Conservation (phyloP, 2,329 filamentous ascomycete species). For the Grosmannia penicillata region DNA sequence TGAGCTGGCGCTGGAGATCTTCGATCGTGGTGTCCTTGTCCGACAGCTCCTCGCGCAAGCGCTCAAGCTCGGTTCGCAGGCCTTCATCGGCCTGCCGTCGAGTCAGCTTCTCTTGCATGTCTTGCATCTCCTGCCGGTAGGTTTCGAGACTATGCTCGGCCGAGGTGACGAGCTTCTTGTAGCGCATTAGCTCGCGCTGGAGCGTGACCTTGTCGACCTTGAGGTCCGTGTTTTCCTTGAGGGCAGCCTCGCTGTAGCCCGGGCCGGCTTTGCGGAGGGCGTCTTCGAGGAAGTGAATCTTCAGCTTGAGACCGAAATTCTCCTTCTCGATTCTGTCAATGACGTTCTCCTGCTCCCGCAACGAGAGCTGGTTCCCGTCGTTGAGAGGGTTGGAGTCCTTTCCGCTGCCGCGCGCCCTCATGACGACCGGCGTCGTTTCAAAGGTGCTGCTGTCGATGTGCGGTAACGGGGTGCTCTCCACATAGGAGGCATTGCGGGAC, state of each 20-base stretch:
- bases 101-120: conserved; percentile 71
- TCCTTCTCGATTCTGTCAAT: conserved; percentile 97
- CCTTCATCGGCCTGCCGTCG: conserved; percentile 59
- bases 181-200: conserved; percentile 71
- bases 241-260: conserved; percentile 73
- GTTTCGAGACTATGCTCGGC: conserved; percentile 78
- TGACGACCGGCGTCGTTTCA: conserved; percentile 65
- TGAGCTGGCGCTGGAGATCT: conserved; percentile 43
- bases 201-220: conserved; percentile 88
- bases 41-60: conserved; percentile 39
- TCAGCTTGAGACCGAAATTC: conserved; percentile 92
- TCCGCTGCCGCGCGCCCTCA: conserved; percentile 21
- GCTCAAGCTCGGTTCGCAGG: conserved; percentile 45
- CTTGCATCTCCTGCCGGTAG: conserved; percentile 67
- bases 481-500: conserved; percentile 48
- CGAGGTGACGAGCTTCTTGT: conserved; percentile 67
- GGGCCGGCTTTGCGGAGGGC: conserved; percentile 75
- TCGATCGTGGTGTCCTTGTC: conserved; percentile 46
- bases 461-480: conserved; percentile 60
- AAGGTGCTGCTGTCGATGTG: conserved; percentile 65
- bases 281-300: conserved; percentile 93
- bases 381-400: conserved; percentile 56
- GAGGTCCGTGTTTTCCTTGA: conserved; percentile 91
- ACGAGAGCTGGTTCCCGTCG: conserved; percentile 77
- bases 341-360: conserved; percentile 88